Conservation (phyloP, 2,329 filamentous ascomycete species). For the Beauveria pseudobassiana region DNA sequence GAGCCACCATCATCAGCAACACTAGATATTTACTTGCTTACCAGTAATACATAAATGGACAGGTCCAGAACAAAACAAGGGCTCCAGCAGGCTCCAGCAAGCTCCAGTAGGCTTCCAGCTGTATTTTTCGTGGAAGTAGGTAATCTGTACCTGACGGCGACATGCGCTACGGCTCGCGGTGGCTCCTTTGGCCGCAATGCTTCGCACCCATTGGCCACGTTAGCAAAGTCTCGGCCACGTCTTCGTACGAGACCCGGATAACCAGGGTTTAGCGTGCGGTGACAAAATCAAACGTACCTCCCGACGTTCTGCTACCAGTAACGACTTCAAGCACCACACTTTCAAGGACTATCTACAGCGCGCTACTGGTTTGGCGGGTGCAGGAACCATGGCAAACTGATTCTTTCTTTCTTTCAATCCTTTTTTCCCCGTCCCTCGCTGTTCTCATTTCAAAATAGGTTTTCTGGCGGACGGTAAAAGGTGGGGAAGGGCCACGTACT, state of each 20-base stretch:
- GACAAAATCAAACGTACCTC: background rate
- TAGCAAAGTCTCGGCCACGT: background rate
- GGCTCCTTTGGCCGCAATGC: slow-evolving; percentile 20
- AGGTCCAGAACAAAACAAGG: too few relatives aligned
- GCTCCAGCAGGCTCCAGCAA: too few relatives aligned
- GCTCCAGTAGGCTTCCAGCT: too few relatives aligned
- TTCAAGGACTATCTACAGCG: background rate
- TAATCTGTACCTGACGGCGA: too few relatives aligned
- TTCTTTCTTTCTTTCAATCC: background rate
- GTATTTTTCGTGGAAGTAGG: too few relatives aligned
- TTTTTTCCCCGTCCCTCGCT: background rate
- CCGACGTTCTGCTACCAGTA: background rate
- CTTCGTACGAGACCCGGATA: background rate
- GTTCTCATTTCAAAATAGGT: too few relatives aligned
- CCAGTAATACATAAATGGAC: too few relatives aligned
- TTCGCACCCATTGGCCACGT: slow-evolving; percentile 17
- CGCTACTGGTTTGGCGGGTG: background rate
- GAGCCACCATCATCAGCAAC: too few relatives aligned
- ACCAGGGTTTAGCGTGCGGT: background rate
- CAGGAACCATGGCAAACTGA: background rate
- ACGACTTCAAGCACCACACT: background rate
- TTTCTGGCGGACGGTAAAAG: background rate
- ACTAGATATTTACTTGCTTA: too few relatives aligned
- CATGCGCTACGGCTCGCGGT: background rate
- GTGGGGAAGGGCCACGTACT: background rate